A percentile compares a stretch with the other conserved stretches of the same genome.
Evolutionary conservation across 2,329 filamentous ascomycete genomes (phyloP).

Genomic region (Fusarium nelsonii): DNA sequence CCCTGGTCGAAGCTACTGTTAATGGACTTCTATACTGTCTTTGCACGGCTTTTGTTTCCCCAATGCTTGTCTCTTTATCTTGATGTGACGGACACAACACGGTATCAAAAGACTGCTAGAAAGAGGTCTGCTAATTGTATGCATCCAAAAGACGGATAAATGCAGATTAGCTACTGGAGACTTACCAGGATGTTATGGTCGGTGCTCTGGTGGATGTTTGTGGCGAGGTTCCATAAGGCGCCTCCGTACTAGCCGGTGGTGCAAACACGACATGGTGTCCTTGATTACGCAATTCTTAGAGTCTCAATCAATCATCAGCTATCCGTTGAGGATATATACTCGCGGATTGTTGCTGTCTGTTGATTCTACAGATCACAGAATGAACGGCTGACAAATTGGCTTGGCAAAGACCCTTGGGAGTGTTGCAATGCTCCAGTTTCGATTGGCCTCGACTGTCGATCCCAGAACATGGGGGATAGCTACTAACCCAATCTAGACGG

Average conservation of each 20-base stretch:
- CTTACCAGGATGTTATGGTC: not conserved
- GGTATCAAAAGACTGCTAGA: not conserved
- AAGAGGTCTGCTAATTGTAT: not conserved
- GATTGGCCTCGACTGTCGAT: conserved; percentile 36
- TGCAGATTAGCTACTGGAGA: not conserved
- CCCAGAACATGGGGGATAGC: conserved; percentile 18
- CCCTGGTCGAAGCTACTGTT: not conserved
- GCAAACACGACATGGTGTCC: not conserved
- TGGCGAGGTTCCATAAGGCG: not conserved
- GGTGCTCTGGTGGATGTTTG: not conserved
- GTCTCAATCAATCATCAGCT: too few relatives aligned
- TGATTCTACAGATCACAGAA: not conserved
- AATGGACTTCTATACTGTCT: not conserved
- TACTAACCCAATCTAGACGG: conserved; percentile 30
- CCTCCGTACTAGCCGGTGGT: too few relatives aligned
- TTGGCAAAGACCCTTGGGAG: conserved; percentile 9
- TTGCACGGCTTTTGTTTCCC: not conserved
- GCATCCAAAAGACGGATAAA: not conserved
- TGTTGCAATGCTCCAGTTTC: conserved; percentile 5
- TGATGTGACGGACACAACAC: not conserved
- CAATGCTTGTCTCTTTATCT: not conserved
- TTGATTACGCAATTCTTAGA: not conserved
- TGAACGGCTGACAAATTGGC: conserved; percentile 31
- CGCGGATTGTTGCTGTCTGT: too few relatives aligned
- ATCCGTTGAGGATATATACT: too few relatives aligned